Percentiles rank a stretch among this genome's conserved stretches.
These are phyloP conservation scores for Schizophyllum amplum DNA, from an alignment of 1,284 basidiomycete genomes.

Conservation along the genomic window DNA sequence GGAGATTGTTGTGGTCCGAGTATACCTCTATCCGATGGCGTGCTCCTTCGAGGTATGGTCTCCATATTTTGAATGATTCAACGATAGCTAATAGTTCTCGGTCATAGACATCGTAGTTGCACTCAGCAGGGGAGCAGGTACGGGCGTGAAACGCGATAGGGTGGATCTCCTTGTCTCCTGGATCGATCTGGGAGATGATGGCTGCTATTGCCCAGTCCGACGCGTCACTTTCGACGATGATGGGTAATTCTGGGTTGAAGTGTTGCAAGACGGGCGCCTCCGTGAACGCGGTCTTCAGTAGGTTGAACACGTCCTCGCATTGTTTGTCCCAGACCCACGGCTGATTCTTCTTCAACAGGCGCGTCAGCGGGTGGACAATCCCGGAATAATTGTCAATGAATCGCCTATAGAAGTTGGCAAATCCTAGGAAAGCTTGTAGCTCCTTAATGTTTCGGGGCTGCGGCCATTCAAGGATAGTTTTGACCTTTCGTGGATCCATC, in stretches of 20 bases:
- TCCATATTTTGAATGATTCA: conserved; percentile 13
- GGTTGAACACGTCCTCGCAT: conserved; percentile 18
- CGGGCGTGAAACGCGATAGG: conserved; percentile 27
- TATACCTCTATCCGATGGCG: conserved; percentile 8
- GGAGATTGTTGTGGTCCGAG: conserved; percentile 18
- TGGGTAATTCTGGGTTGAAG: conserved; percentile 22
- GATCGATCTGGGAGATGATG: conserved; percentile 11
- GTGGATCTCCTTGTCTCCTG: conserved; percentile 10
- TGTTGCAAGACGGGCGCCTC: conserved; percentile 25
- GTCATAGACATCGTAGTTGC: conserved; percentile 33
- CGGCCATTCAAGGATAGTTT: conserved; percentile 29
- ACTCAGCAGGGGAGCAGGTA: conserved; percentile 22
- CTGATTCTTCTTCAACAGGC: conserved; percentile 19
- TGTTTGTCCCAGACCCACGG: conserved; percentile 17
- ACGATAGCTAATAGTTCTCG: conserved; percentile 31
- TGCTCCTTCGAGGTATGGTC: conserved; percentile 11
- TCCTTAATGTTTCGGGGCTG: conserved; percentile 17
- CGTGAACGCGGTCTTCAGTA: conserved; percentile 24
- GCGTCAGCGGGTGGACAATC: conserved; percentile 23
- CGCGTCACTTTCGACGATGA: conserved; percentile 25
- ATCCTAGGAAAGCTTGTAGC: conserved; percentile 3
- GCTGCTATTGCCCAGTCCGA: conserved; percentile 22
- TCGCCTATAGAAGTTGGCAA: conserved; percentile 26
- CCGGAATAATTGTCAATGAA: conserved; percentile 31
- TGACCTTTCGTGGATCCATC: conserved; percentile 30